phyloP scores from a whole-genome alignment of 768 basidiomycete genomes.

The Lactarius sp. region DNA sequence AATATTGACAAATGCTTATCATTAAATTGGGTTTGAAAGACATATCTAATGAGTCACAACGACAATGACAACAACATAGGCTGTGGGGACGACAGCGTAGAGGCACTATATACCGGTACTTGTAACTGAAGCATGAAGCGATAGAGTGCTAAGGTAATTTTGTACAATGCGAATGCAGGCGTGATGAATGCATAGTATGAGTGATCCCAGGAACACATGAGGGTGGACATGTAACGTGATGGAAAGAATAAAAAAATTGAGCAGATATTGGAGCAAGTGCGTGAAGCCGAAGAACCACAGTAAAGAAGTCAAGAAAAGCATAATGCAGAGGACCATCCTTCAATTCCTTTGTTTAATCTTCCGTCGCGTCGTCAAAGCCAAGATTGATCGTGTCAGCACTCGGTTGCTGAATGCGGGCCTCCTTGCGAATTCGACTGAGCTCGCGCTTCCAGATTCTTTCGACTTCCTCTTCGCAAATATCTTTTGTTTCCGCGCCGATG shows the following conservation, averaged over 20 bases:
- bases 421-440: constrained; percentile 40
- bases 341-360: constrained; percentile 34
- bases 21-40: neutral
- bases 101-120: constrained; percentile 7
- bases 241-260: constrained; percentile 20
- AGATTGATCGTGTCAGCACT: constrained; percentile 16
- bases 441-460: constrained; percentile 52
- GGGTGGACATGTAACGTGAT: constrained; percentile 12
- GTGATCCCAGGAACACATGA: constrained; percentile 18
- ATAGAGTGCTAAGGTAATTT: constrained; percentile 22
- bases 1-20: constrained; percentile 1
- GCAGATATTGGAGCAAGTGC: constrained; percentile 20
- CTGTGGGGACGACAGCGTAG: neutral
- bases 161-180: constrained; percentile 21
- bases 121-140: constrained; percentile 23
- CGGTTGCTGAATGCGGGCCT: constrained; percentile 34
- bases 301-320: neutral
- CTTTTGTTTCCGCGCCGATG: constrained; percentile 34
- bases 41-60: constrained; percentile 22
- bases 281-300: neutral
- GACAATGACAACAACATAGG: constrained; percentile 2
- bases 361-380: constrained; percentile 42
- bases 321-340: neutral
- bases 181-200: constrained; percentile 22
- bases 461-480: constrained; percentile 48